Conservation (phyloP, 768 basidiomycete species). For the Auricularia cornea region DNA sequence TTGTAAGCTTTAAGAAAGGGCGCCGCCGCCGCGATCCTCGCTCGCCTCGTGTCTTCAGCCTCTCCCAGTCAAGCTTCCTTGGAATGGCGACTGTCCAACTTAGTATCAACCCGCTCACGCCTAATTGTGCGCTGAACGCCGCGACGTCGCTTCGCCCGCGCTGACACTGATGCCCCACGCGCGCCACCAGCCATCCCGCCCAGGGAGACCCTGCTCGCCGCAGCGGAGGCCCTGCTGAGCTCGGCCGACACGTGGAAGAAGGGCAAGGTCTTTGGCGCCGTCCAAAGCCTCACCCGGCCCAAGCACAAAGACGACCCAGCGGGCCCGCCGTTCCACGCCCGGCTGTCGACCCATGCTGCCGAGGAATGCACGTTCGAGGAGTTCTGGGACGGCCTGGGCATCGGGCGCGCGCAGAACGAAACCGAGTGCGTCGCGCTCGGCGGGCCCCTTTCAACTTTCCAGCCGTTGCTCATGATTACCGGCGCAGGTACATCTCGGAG, state of each 20-base stretch:
- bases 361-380: constrained; percentile 67
- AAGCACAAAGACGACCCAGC: constrained; percentile 26
- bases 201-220: neutral
- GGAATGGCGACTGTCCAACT: neutral
- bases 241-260: neutral
- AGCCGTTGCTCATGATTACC: neutral
- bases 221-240: neutral
- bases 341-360: constrained; percentile 54
- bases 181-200: neutral
- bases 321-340: constrained; percentile 58
- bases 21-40: neutral
- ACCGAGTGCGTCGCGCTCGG: constrained; percentile 45
- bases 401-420: constrained; percentile 61
- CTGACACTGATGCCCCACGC: neutral
- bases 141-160: neutral
- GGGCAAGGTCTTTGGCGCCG: neutral
- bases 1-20: too few species aligned
- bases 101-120: neutral
- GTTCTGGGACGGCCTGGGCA: constrained; percentile 60
- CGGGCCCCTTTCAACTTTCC: neutral
- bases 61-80: neutral
- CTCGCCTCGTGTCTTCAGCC: neutral
- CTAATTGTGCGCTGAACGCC: neutral
- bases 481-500: constrained; percentile 51
- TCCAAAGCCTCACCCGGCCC: neutral